phyloP scores from a whole-genome alignment of 208 protist genomes.

The Trypanosoma boissoni region DNA sequence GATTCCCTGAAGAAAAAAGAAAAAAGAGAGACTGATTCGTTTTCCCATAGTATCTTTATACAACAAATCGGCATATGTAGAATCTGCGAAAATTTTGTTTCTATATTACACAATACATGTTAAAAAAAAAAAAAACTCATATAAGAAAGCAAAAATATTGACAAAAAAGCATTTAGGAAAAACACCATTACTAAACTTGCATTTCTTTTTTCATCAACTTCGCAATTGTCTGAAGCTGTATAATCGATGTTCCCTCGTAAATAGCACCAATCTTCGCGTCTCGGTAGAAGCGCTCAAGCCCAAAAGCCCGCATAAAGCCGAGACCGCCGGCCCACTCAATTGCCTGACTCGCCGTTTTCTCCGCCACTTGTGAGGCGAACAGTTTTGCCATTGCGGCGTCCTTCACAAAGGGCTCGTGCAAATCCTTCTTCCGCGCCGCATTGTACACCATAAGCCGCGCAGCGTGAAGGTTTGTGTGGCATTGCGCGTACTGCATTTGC shows the following conservation, averaged over 20 bases:
- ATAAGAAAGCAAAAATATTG: conserved; percentile 9
- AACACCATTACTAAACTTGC: conserved; percentile 14
- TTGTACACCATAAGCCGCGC: conserved; percentile 90
- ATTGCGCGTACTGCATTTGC: conserved; percentile 91
- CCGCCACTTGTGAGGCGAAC: conserved; percentile 83
- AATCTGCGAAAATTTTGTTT: too few species aligned
- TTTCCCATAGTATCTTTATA: too few species aligned
- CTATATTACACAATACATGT: too few species aligned
- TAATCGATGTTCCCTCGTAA: conserved; percentile 96
- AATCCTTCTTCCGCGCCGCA: conserved; percentile 89
- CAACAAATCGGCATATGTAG: too few species aligned
- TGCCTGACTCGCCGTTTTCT: conserved; percentile 73
- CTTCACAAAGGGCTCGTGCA: conserved; percentile 79
- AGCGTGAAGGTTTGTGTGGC: conserved; percentile 67
- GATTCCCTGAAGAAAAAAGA: background rate
- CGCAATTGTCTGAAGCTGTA: conserved; percentile 95
- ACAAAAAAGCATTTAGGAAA: conserved; percentile 15
- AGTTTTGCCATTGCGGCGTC: conserved; percentile 97
- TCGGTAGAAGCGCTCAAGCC: conserved; percentile 94
- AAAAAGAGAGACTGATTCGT: too few species aligned
- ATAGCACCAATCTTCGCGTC: conserved; percentile 90
- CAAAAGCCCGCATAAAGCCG: conserved; percentile 95
- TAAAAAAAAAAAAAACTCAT: conserved; percentile 18
- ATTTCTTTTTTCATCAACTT: conserved; percentile 75
- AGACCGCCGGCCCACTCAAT: conserved; percentile 95